Conservation (phyloP, 495 filamentous ascomycete genomes). For the Aspergillus funiculosus region DNA sequence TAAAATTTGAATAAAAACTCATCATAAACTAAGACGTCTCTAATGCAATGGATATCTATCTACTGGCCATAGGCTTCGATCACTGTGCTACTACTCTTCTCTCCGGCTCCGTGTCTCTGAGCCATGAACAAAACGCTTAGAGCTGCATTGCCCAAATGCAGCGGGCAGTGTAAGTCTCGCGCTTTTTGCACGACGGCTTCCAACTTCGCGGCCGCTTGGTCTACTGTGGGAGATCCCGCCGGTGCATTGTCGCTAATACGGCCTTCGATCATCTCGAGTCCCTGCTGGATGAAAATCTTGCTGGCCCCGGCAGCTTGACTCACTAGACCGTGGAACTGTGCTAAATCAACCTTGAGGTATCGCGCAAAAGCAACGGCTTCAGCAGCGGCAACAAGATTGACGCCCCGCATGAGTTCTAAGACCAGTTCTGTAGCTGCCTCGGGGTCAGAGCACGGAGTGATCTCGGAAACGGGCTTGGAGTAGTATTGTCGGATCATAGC, state of each 20-base stretch:
- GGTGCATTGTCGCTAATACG: slow-evolving; percentile 25
- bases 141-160: slow-evolving; percentile 40
- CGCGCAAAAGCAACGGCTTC: slow-evolving; percentile 64
- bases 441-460: slow-evolving; percentile 24
- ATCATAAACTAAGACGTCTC: neutral
- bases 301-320: slow-evolving; percentile 65
- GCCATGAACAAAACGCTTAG: slow-evolving; percentile 36
- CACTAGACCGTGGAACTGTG: slow-evolving; percentile 62
- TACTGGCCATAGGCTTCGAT: slow-evolving; percentile 30
- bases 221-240: slow-evolving; percentile 42
- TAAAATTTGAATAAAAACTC: neutral
- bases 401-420: slow-evolving; percentile 52
- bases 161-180: slow-evolving; percentile 43
- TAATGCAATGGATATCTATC: slow-evolving; percentile 12
- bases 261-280: slow-evolving; percentile 47
- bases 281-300: slow-evolving; percentile 52
- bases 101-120: slow-evolving; percentile 29
- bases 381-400: slow-evolving; percentile 58
- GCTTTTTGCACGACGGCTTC: slow-evolving; percentile 55
- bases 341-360: slow-evolving; percentile 55
- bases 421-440: slow-evolving; percentile 46
- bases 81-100: slow-evolving; percentile 30
- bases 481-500: slow-evolving; percentile 60
- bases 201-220: slow-evolving; percentile 51
- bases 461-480: slow-evolving; percentile 35